Evolutionary conservation across 2,329 filamentous ascomycete species (phyloP).

Genomic region (Ophiosphaerella korrae): DNA sequence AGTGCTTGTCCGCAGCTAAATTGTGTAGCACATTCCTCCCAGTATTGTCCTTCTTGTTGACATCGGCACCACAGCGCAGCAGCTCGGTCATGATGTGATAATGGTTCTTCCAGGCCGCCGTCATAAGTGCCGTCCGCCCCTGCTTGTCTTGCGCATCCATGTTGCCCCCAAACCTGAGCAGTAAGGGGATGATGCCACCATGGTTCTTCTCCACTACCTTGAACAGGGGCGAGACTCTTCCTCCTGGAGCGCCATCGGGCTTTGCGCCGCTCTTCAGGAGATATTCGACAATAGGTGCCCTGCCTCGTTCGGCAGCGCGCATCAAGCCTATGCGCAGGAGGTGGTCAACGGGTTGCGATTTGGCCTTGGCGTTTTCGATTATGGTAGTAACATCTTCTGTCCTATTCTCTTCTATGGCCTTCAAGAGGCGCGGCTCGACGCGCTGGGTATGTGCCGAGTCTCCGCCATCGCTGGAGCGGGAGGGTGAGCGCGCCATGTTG

Average conservation of each 20-base stretch:
- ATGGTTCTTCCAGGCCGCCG: slow-evolving; percentile 43
- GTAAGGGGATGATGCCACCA: slow-evolving; percentile 35
- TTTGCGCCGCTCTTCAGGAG: slow-evolving; percentile 41
- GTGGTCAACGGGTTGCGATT: slow-evolving; percentile 39
- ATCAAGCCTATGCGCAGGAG: slow-evolving; percentile 44
- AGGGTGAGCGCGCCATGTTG: slow-evolving; percentile 42
- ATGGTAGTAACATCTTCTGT: slow-evolving; percentile 39
- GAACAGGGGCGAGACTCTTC: slow-evolving; percentile 37
- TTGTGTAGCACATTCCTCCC: slow-evolving; percentile 45
- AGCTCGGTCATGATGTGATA: slow-evolving; percentile 44
- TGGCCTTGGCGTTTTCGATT: slow-evolving; percentile 42
- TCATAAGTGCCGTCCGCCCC: slow-evolving; percentile 45
- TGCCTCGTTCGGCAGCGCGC: slow-evolving; percentile 42
- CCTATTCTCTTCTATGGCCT: slow-evolving; percentile 40
- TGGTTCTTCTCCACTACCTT: slow-evolving; percentile 41
- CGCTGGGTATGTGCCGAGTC: slow-evolving; percentile 33
- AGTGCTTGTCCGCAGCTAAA: slow-evolving; percentile 49
- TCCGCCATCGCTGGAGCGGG: slow-evolving; percentile 43
- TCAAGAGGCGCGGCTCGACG: slow-evolving; percentile 43
- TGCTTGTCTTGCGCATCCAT: slow-evolving; percentile 44
- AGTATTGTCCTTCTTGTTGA: slow-evolving; percentile 45
- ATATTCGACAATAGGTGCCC: slow-evolving; percentile 38
- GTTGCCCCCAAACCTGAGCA: slow-evolving; percentile 40
- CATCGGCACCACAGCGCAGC: slow-evolving; percentile 44
- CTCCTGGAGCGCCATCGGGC: slow-evolving; percentile 40